phyloP scores from a whole-genome alignment of 352 stramenopile genomes.

The Phytophthora cajani region DNA sequence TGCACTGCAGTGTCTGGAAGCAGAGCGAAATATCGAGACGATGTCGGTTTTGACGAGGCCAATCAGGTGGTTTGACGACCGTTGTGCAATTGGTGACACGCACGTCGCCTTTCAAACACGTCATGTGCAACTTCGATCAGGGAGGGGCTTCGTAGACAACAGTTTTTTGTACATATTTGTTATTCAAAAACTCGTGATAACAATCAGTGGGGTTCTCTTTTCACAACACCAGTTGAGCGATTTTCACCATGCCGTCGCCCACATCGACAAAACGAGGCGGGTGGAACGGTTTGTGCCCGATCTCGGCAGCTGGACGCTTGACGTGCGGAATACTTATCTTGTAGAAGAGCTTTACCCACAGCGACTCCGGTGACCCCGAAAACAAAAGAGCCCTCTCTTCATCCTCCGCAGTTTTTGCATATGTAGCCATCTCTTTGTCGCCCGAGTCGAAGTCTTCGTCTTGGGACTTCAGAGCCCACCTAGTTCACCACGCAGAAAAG shows the following conservation, averaged over 20 bases:
- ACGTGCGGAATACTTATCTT: not conserved
- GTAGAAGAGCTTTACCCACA: constrained; percentile 7
- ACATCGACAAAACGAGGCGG: not conserved
- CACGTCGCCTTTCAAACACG: constrained; percentile 16
- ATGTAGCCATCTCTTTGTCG: not conserved
- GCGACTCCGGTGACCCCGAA: not conserved
- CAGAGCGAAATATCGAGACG: too few relatives aligned
- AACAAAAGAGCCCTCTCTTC: not conserved
- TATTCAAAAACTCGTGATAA: too few relatives aligned
- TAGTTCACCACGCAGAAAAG: not conserved
- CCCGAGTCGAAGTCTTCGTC: not conserved
- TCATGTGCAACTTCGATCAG: constrained; percentile 1
- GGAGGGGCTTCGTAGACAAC: too few relatives aligned
- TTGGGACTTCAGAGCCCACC: not conserved
- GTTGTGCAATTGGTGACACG: constrained; percentile 14
- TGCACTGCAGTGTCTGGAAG: not conserved
- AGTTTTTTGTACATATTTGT: too few relatives aligned
- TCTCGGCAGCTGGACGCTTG: not conserved
- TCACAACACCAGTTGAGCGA: not conserved
- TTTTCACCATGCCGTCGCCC: not conserved
- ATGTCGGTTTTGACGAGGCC: too few relatives aligned
- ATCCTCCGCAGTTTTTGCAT: not conserved
- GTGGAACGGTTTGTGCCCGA: not conserved
- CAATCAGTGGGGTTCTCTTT: not conserved
- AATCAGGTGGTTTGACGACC: not conserved